Percentiles rank a stretch among this genome's conserved stretches.
Evolutionary conservation across 2,329 filamentous ascomycete genomes (phyloP).

Genomic region (Thyridium curvatum): DNA sequence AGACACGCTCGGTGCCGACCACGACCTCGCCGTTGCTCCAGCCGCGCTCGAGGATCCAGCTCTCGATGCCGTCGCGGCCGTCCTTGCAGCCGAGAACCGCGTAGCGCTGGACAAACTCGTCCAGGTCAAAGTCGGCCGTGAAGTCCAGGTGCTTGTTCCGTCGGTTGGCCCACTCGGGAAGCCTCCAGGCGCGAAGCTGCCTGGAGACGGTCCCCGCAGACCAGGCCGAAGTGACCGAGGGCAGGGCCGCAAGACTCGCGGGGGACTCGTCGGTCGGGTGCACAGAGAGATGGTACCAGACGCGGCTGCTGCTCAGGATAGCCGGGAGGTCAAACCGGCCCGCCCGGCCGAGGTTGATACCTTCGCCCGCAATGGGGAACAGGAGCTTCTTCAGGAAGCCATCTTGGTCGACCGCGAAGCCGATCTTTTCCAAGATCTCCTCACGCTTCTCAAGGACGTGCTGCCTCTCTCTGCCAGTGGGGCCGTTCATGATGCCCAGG

Average conservation of each 20-base stretch:
- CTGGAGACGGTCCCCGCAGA: slow-evolving; percentile 88
- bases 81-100: slow-evolving; percentile 78
- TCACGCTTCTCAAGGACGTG: slow-evolving; percentile 77
- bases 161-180: slow-evolving; percentile 95
- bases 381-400: slow-evolving; percentile 78
- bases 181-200: slow-evolving; percentile 85
- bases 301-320: slow-evolving; percentile 74
- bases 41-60: slow-evolving; percentile 86
- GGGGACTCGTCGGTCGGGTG: slow-evolving; percentile 88
- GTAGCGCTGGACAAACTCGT: slow-evolving; percentile 86
- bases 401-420: slow-evolving; percentile 72
- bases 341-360: slow-evolving; percentile 71
- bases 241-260: slow-evolving; percentile 63
- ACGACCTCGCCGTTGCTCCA: slow-evolving; percentile 98
- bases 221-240: slow-evolving; percentile 76
- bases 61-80: slow-evolving; percentile 87
- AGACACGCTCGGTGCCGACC: slow-evolving; percentile 83
- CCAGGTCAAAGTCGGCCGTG: slow-evolving; percentile 90
- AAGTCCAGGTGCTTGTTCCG: slow-evolving; percentile 89
- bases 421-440: slow-evolving; percentile 78
- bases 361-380: slow-evolving; percentile 70
- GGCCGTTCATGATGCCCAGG: slow-evolving; percentile 65
- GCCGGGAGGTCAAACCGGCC: slow-evolving; percentile 74
- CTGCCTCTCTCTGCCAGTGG: slow-evolving; percentile 65
- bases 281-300: slow-evolving; percentile 90